Conservation (phyloP, 2,329 filamentous ascomycete species). For the Hyphodiscus sp. region DNA sequence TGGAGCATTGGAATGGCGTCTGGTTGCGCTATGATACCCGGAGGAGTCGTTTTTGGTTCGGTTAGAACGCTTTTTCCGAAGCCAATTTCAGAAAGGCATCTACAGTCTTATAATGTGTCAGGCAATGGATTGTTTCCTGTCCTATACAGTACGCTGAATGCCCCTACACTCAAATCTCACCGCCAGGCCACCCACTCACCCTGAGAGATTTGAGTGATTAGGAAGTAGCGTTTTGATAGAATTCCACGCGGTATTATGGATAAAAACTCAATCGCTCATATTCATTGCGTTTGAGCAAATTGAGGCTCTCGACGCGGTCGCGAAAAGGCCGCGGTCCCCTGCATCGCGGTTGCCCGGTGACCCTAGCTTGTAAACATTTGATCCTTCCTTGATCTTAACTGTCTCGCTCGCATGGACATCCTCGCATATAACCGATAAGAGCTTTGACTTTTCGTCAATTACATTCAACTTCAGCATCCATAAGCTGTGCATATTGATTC, state of each 20-base stretch:
- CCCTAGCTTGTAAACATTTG: slow-evolving; percentile 5
- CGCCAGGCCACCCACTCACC: too few relatives aligned
- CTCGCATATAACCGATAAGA: slow-evolving; percentile 24
- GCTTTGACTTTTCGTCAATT: slow-evolving; percentile 16
- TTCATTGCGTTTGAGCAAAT: background rate
- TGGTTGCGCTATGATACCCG: slow-evolving; percentile 6
- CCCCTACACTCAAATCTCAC: too few relatives aligned
- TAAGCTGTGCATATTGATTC: background rate
- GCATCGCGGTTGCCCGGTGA: slow-evolving; percentile 7
- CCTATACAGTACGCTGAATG: too few relatives aligned
- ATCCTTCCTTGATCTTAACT: background rate
- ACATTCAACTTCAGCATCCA: slow-evolving; percentile 14
- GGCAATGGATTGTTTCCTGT: too few relatives aligned
- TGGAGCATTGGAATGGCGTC: slow-evolving; percentile 16
- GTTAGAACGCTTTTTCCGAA: background rate
- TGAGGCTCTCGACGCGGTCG: slow-evolving; percentile 1
- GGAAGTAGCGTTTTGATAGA: too few relatives aligned
- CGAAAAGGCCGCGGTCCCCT: slow-evolving; percentile 3
- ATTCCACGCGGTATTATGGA: too few relatives aligned
- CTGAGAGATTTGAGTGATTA: too few relatives aligned
- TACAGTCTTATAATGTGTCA: too few relatives aligned
- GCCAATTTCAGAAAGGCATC: too few relatives aligned
- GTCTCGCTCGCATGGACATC: slow-evolving; percentile 15
- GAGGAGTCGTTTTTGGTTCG: background rate
- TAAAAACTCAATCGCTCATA: background rate